Conservation (phyloP, 495 filamentous ascomycete species). For the Penicillium alfredii region DNA sequence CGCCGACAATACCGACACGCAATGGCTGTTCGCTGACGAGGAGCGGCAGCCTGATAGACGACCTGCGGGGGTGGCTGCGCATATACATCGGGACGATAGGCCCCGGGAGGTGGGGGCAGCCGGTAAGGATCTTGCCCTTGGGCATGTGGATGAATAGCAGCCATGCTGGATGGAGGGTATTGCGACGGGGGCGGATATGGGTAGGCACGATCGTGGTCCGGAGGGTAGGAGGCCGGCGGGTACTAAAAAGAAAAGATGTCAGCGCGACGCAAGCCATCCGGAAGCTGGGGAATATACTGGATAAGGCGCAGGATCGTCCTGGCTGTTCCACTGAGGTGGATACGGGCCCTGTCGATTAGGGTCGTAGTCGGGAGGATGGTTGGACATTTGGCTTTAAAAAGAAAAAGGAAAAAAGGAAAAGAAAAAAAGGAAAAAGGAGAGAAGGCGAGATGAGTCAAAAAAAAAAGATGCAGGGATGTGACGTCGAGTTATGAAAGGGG, state of each 20-base stretch:
- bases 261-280: neutral
- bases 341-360: slow-evolving; percentile 33
- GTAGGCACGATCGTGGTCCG: slow-evolving; percentile 33
- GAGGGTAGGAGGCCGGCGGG: slow-evolving; percentile 29
- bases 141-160: slow-evolving; percentile 33
- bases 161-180: slow-evolving; percentile 35
- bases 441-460: slow-evolving; percentile 23
- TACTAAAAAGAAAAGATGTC: slow-evolving; percentile 17
- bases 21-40: slow-evolving; percentile 74
- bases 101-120: slow-evolving; percentile 35
- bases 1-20: slow-evolving; percentile 79
- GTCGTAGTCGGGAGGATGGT: slow-evolving; percentile 35
- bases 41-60: slow-evolving; percentile 61
- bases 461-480: slow-evolving; percentile 31
- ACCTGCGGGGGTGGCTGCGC: slow-evolving; percentile 43
- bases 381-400: slow-evolving; percentile 40
- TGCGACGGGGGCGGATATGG: slow-evolving; percentile 29
- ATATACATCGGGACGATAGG: slow-evolving; percentile 43
- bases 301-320: slow-evolving; percentile 36
- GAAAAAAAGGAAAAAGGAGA: slow-evolving; percentile 17
- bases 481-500: slow-evolving; percentile 30
- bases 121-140: slow-evolving; percentile 37
- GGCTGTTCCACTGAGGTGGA: slow-evolving; percentile 45
- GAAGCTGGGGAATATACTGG: slow-evolving; percentile 30
- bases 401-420: slow-evolving; percentile 16